Percentiles rank a stretch among this genome's conserved stretches.
These are phyloP conservation scores for Cladosporium austrohemisphaericum DNA, from an alignment of 2,329 filamentous ascomycete species.

Conservation along the genomic window DNA sequence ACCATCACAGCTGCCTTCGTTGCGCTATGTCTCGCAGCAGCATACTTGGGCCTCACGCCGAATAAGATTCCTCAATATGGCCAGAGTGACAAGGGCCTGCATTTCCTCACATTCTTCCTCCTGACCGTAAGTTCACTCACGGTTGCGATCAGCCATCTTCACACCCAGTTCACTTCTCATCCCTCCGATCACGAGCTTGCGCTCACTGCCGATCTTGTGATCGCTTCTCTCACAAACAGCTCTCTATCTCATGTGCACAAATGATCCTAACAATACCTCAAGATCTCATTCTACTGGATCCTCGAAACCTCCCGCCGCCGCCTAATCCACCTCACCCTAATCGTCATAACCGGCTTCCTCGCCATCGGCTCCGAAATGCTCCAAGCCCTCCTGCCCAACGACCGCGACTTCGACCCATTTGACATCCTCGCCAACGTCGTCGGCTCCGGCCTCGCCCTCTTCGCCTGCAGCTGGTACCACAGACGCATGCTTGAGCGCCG, in stretches of 20 bases:
- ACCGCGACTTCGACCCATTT: slow-evolving; percentile 65
- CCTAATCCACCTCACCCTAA: slow-evolving; percentile 75
- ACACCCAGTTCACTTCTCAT: background rate
- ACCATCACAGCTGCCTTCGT: slow-evolving; percentile 43
- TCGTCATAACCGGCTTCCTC: slow-evolving; percentile 70
- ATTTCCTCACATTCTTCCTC: slow-evolving; percentile 83
- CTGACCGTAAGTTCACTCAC: slow-evolving; percentile 58
- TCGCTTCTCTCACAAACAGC: background rate
- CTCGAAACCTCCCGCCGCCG: slow-evolving; percentile 85
- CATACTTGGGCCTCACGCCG: slow-evolving; percentile 72
- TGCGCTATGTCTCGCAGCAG: slow-evolving; percentile 64
- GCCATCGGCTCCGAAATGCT: slow-evolving; percentile 73
- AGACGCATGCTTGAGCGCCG: slow-evolving; percentile 90
- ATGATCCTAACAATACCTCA: background rate
- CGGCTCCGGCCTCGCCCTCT: slow-evolving; percentile 69
- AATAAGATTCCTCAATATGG: slow-evolving; percentile 60
- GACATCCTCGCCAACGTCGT: slow-evolving; percentile 85
- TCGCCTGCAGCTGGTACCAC: slow-evolving; percentile 85
- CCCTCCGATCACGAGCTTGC: background rate
- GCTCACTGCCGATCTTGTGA: no score
- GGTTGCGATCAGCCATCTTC: slow-evolving; percentile 6
- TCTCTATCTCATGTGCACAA: no score
- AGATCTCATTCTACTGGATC: slow-evolving; percentile 81
- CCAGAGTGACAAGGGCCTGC: slow-evolving; percentile 76
- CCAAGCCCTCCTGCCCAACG: slow-evolving; percentile 65